Percentiles rank a stretch among this genome's conserved stretches.
These are phyloP conservation scores for Aspergillus texensis DNA, from an alignment of 2,329 filamentous ascomycete species.

Conservation along the genomic window DNA sequence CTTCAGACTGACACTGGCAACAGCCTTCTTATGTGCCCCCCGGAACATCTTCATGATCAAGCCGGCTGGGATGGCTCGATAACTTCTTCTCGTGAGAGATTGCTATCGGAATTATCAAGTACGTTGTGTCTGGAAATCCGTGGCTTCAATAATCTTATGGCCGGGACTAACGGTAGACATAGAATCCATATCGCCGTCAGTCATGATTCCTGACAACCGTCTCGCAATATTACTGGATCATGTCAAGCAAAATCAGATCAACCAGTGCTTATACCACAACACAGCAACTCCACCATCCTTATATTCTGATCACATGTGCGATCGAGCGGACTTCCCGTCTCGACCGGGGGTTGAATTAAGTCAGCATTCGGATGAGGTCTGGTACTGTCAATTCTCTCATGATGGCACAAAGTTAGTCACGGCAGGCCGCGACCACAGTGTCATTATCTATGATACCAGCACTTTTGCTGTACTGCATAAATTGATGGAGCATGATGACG, in stretches of 20 bases:
- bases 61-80: slow-evolving; percentile 83
- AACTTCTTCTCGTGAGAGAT: slow-evolving; percentile 70
- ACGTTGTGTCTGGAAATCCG: slow-evolving; percentile 35
- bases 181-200: slow-evolving; percentile 91
- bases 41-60: slow-evolving; percentile 73
- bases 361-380: slow-evolving; percentile 80
- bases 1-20: slow-evolving; percentile 5
- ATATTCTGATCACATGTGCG: slow-evolving; percentile 85
- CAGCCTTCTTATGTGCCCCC: slow-evolving; percentile 86
- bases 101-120: slow-evolving; percentile 86
- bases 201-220: slow-evolving; percentile 94
- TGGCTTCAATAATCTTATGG: not conserved
- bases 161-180: slow-evolving; percentile 28
- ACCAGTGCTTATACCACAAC: slow-evolving; percentile 86
- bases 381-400: slow-evolving; percentile 88
- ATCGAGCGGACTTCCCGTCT: slow-evolving; percentile 76
- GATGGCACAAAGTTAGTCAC: slow-evolving; percentile 82
- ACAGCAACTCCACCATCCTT: slow-evolving; percentile 76
- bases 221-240: slow-evolving; percentile 79
- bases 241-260: slow-evolving; percentile 81
- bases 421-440: slow-evolving; percentile 72
- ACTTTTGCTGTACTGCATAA: slow-evolving; percentile 67
- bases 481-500: slow-evolving; percentile 67
- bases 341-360: slow-evolving; percentile 70
- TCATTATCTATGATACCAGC: slow-evolving; percentile 80